Evolutionary conservation across 768 basidiomycete genomes (phyloP), one percentile per base, ranked within the genome.

Genomic region (Leccinum uliginosum): DNA sequence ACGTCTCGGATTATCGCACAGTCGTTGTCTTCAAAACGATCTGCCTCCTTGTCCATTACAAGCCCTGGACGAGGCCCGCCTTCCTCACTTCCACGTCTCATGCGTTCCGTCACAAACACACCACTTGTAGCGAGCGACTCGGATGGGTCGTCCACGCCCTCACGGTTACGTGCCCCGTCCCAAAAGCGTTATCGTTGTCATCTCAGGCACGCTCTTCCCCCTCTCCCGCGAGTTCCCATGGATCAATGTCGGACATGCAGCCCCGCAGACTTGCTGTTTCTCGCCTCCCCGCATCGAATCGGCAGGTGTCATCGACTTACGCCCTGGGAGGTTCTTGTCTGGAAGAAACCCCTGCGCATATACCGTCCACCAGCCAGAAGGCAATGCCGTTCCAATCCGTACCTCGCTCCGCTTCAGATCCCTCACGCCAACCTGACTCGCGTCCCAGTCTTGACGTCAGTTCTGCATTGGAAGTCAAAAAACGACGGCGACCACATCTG

Each of bases 71-170:
- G 57, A 1, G 59, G 52, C 5, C n/a, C n/a, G n/a, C n/a, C 63
- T 14, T 71, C 69, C 8, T 69, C 69, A 14, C 69, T 70, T 7
- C 69, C 69, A 6, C 69, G 69, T 53, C 65, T 67, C 53, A 67
- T 61, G 61, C 69, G 68, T 51, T 69, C 68, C 0, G 68, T 67
- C 17, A 69, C 68, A 17, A 63, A 35, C 6, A 58, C 57, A 19
- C 63, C 68, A 1, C 59, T 59, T 15, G 54, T 50, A 1, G 32
- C 51, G 10, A 44, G 17, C 34, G 50, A 59, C 15, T 56, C 59
- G 6, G 62, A 61, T 6, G 62, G 54, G n/a, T 38, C 58, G 5
- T 59, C 67, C 6, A 32, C 61, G 0, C 29, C 59, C 7, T 51
- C 60, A 0, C 56, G 44, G 8, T 46, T 65, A 40, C 65, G 51